Conservation (phyloP, 116 monocot species). For the Dioscorea cayenensis region DNA sequence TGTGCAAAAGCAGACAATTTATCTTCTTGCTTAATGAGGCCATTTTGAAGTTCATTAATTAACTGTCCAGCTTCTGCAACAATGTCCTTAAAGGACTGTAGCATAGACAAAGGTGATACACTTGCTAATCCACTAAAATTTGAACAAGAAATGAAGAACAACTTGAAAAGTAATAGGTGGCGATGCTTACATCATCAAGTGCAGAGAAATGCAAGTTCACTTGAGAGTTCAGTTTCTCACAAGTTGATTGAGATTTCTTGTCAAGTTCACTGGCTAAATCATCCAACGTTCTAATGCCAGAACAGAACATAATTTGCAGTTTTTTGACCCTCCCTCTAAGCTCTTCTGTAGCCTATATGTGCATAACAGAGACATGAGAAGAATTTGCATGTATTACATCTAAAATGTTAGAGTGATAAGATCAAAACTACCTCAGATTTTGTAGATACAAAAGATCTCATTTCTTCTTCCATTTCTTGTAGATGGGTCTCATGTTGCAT, state of each 20-base stretch:
- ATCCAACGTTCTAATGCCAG: slow-evolving; percentile 61
- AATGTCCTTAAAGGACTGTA: slow-evolving; percentile 71
- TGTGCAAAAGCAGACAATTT: slow-evolving; percentile 70
- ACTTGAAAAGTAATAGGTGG: not conserved
- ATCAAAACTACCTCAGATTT: slow-evolving; percentile 38
- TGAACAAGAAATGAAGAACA: not conserved
- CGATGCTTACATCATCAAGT: slow-evolving; percentile 62
- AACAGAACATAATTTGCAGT: slow-evolving; percentile 60
- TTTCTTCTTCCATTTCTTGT: slow-evolving; percentile 67
- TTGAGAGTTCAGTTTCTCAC: slow-evolving; percentile 55
- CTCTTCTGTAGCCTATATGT: slow-evolving; percentile 64
- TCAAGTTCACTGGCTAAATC: slow-evolving; percentile 71
- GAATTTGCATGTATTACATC: too few species aligned
- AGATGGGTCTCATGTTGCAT: slow-evolving; percentile 65
- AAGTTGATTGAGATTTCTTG: slow-evolving; percentile 68
- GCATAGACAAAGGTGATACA: not conserved
- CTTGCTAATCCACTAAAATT: too few species aligned
- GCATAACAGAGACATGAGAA: not conserved
- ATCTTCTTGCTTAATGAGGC: slow-evolving; percentile 69
- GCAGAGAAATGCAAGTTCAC: slow-evolving; percentile 53
- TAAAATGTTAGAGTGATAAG: not conserved
- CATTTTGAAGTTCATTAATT: slow-evolving; percentile 70
- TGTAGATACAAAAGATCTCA: slow-evolving; percentile 67
- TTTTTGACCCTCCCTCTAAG: slow-evolving; percentile 52
- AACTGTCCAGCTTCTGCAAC: slow-evolving; percentile 72